Base-by-base conservation (phyloP, 352 stramenopile genomes). In the Thalassiosira gravida region DNA sequence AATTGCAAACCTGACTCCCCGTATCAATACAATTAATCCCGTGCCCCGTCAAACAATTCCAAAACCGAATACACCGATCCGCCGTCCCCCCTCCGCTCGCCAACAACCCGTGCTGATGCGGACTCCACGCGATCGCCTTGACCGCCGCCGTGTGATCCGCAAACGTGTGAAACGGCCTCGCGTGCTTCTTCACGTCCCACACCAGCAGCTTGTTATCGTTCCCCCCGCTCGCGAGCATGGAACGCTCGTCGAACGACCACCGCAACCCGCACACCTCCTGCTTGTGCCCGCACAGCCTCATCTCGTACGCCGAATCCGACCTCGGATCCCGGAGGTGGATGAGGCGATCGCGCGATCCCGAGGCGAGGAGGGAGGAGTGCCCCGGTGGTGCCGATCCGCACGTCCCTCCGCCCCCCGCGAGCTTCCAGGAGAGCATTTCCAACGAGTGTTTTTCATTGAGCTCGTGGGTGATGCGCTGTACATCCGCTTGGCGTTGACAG, bases 51-150 rank as follows among this genome's bases (percentile, higher is more conserved):
- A 86, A 91, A 8, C 96, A 96, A 83, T 99, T 99, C 97, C 97
- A 99, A 71, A 99, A 98, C 87, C 99, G 99, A 87, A 99, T 99
- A 69, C 94, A 98, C 37, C 97, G 92, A 87, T 99, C 97, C 13
- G 97, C 97, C n/a, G 97, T 99, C 77, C 97, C 97, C 47, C 97
- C 97, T 62, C 97, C 97, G 27, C 95, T 98, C 0, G 97, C 97
- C 35, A 99, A 91, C 14, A 99, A 74, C 62, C 98, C 97, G 22
- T 96, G 95, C 78, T 99, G 94, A 92, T 97, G 98, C 5, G 97
- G 97, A 85, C 96, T 99, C 97, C 97, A 99, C 7, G 97, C 97
- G 56, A 99, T 93, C 14, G 97, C 97, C 82, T 99, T 99, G 16
- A 99, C 97, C n/a, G 94, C 95, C 87, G 94, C 85, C 84, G 92